Evolutionary conservation across 495 filamentous ascomycete genomes (phyloP), one percentile per base, ranked within the genome.

Genomic region (Oleoguttula mirabilis): DNA sequence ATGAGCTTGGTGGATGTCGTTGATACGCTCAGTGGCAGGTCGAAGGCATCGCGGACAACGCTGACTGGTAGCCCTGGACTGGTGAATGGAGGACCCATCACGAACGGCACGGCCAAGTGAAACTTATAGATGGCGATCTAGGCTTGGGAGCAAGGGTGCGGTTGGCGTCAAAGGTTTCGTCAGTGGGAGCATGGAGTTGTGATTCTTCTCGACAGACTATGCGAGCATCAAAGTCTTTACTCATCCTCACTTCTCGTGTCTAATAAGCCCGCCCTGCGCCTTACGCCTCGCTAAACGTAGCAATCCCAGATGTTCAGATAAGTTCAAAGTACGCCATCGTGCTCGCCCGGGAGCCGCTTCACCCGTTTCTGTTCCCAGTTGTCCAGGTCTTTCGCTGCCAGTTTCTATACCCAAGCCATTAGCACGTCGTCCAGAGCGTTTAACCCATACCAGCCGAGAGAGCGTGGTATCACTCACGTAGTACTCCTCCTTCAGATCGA

Each of bases 281-380:
- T 7, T 7, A n/a, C 25, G 25, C n/a, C 25, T 28, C 25, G 25
- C 25, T 28, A 28, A 28, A 7, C 25, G 25, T n/a, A n/a, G n/a
- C n/a, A n/a, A n/a, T n/a, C n/a, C n/a, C n/a, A n/a, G n/a, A n/a
- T n/a, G n/a, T n/a, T n/a, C n/a, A n/a, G n/a, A n/a, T n/a, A n/a
- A n/a, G 12, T 2, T 76, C 68, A 88, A 44, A 94, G 50, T 30
- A 82, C 70, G 12, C 92, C 92, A 63, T 99, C 88, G 23, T 69
- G 76, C 62, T 99, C 92, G 11, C 92, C 92, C 21, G 78, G 69
- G 41, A 96, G 72, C 53, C 92, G 69, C 64, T 88, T 73, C 11
- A 96, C 85, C 36, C 92, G 73, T 60, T 84, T 90, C 58, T 94
- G 87, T 59, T 99, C 92, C 92, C 92, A 99, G 53, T 84, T 71